Evolutionary conservation across 768 basidiomycete genomes (phyloP).

Genomic region (Polyporus arcularius): DNA sequence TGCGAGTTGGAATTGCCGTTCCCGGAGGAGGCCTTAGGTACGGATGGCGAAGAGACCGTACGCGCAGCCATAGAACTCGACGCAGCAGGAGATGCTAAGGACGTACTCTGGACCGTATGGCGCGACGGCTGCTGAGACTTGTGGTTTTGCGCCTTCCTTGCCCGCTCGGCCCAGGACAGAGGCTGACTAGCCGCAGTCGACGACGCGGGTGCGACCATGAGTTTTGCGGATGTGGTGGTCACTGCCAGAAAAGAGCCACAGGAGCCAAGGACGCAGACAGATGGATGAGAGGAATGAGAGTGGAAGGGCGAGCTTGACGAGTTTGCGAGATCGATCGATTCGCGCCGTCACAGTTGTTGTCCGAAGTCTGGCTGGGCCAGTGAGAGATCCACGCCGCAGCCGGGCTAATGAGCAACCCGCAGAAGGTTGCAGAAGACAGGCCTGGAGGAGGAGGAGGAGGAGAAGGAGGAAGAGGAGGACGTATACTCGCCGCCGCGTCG

Average conservation of each 20-base stretch:
- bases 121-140: conserved; percentile 9
- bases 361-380: not conserved
- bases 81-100: conserved; percentile 4
- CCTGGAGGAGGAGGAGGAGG: not conserved
- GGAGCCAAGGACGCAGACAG: not conserved
- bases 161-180: conserved; percentile 52
- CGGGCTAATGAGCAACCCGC: conserved; percentile 16
- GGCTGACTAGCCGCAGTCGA: conserved; percentile 34
- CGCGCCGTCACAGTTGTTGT: not conserved
- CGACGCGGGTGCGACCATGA: conserved; percentile 33
- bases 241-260: conserved; percentile 1
- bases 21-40: conserved; percentile 3
- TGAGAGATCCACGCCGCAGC: conserved; percentile 13
- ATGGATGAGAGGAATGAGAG: not conserved
- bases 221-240: conserved; percentile 3
- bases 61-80: conserved; percentile 8
- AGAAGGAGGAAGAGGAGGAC: not conserved
- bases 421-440: conserved; percentile 18
- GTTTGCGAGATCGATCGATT: conserved; percentile 14
- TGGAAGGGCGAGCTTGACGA: not conserved
- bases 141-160: conserved; percentile 38
- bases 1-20: conserved; percentile 1
- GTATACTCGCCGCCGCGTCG: conserved; percentile 6
- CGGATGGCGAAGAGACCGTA: conserved; percentile 10
- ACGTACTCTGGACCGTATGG: conserved; percentile 1